phyloP scores from a whole-genome alignment of 140 eudicot genomes.

The Erigeron philadelphicus region DNA sequence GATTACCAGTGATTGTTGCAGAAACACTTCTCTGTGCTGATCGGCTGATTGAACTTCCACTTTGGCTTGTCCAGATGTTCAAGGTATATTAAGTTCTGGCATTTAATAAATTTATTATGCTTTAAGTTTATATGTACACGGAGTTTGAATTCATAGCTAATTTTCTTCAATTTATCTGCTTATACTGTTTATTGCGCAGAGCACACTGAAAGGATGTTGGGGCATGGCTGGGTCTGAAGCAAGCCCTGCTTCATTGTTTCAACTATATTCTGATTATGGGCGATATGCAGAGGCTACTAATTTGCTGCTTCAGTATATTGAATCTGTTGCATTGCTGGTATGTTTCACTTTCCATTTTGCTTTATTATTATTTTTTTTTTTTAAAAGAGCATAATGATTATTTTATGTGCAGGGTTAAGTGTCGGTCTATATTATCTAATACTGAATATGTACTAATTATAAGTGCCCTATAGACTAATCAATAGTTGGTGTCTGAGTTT shows the following conservation, averaged over 20 bases:
- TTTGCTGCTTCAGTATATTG: conserved; percentile 71
- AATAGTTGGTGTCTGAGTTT: background rate
- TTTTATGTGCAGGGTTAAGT: background rate
- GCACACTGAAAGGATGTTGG: conserved; percentile 43
- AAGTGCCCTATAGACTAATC: background rate
- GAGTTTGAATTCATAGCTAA: background rate
- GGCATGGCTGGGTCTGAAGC: conserved; percentile 90
- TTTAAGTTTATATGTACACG: background rate
- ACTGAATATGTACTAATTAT: background rate
- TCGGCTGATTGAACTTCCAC: conserved; percentile 85
- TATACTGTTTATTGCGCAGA: conserved; percentile 38
- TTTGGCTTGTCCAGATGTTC: conserved; percentile 84
- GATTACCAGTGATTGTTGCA: conserved; percentile 82
- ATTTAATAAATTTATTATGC: background rate
- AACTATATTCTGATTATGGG: conserved; percentile 80
- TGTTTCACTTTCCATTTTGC: conserved; percentile 15
- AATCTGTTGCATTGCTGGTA: conserved; percentile 64
- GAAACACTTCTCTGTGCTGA: conserved; percentile 86
- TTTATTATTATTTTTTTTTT: background rate
- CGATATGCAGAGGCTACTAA: conserved; percentile 82
- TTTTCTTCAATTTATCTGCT: background rate
- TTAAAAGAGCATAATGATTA: background rate
- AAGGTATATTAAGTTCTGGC: conserved; percentile 48
- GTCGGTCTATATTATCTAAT: background rate
- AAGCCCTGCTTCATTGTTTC: conserved; percentile 72